Evolutionary conservation across 495 filamentous ascomycete genomes (phyloP).

Genomic region (Aspergillus diversus): DNA sequence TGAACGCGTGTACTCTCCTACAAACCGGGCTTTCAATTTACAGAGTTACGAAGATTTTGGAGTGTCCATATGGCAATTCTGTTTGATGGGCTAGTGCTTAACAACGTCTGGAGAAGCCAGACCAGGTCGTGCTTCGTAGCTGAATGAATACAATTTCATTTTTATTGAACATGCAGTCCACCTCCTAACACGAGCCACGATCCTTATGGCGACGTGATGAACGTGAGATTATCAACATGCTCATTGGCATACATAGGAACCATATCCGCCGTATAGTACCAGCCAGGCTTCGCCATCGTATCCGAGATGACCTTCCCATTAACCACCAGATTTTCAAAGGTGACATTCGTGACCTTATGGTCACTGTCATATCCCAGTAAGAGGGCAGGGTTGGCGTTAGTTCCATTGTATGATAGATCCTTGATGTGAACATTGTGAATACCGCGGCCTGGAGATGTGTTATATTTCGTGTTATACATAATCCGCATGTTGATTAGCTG

Average conservation of each 20-base stretch:
- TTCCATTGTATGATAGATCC: slow-evolving; percentile 11
- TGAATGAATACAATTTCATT: no score
- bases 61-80: no score
- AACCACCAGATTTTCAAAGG: slow-evolving; percentile 22
- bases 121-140: no score
- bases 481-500: slow-evolving; percentile 26
- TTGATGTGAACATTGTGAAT: slow-evolving; percentile 25
- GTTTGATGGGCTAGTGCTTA: no score
- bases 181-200: no score
- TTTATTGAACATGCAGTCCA: no score
- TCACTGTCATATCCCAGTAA: slow-evolving; percentile 20
- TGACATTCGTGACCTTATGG: slow-evolving; percentile 13
- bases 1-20: no score
- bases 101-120: no score
- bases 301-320: slow-evolving; percentile 17
- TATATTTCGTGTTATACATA: slow-evolving; percentile 25
- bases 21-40: no score
- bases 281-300: slow-evolving; percentile 23
- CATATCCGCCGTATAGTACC: slow-evolving; percentile 24
- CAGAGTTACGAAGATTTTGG: no score
- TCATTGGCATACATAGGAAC: slow-evolving; percentile 25
- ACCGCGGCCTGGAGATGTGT: slow-evolving; percentile 19
- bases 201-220: neutral
- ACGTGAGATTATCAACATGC: slow-evolving; percentile 22
- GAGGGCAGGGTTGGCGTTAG: slow-evolving; percentile 19